Evolutionary conservation across 2,329 filamentous ascomycete species (phyloP).

Genomic region (Ceratocystis cacaofunesta): DNA sequence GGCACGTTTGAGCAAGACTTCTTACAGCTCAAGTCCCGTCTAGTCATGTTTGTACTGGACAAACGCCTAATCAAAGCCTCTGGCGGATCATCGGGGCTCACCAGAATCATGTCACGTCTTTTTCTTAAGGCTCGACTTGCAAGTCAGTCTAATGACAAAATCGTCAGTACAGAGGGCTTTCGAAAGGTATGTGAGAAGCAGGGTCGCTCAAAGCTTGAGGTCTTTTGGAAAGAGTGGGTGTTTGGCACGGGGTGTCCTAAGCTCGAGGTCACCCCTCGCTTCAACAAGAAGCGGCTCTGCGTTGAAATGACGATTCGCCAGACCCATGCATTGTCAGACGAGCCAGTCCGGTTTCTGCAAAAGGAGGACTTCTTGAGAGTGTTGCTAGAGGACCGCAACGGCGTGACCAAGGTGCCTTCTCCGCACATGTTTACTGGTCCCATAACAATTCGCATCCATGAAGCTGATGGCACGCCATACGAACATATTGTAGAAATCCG

Average conservation of each 20-base stretch:
- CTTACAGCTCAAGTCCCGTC: constrained; percentile 73
- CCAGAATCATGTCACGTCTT: constrained; percentile 71
- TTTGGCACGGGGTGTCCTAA: constrained; percentile 74
- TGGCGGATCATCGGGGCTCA: constrained; percentile 61
- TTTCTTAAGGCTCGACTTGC: constrained; percentile 69
- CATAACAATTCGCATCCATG: constrained; percentile 95
- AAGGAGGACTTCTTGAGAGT: constrained; percentile 70
- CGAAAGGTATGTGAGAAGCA: constrained; percentile 75
- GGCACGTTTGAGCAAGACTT: constrained; percentile 82
- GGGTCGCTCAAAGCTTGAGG: constrained; percentile 70
- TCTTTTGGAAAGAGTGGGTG: constrained; percentile 91
- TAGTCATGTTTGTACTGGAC: constrained; percentile 88
- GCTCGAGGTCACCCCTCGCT: constrained; percentile 73
- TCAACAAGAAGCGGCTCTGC: constrained; percentile 95
- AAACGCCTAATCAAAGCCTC: constrained; percentile 79
- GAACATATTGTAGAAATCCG: constrained; percentile 96
- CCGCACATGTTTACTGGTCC: constrained; percentile 83
- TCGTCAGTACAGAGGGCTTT: constrained; percentile 63
- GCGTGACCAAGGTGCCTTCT: constrained; percentile 52
- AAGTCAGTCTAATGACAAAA: constrained; percentile 46
- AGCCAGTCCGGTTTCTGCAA: constrained; percentile 33
- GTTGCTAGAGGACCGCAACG: constrained; percentile 61
- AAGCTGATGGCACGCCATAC: constrained; percentile 94
- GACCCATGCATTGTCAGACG: constrained; percentile 35
- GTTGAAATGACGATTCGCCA: constrained; percentile 86